Conservation (phyloP, 306 rosid genomes). For the Malus fusca region DNA sequence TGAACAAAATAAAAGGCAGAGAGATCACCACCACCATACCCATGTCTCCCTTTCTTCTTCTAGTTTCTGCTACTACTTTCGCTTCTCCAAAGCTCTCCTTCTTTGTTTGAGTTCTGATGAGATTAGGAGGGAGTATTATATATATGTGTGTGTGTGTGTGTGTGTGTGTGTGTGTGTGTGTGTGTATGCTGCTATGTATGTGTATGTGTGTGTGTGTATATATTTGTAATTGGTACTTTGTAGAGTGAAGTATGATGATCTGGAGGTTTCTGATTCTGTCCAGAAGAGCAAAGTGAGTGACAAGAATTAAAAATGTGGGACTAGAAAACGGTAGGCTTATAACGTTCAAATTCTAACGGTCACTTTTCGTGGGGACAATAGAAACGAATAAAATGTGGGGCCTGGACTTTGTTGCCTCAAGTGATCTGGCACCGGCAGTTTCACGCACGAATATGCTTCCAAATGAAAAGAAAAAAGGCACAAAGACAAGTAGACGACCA, state of each 20-base stretch:
- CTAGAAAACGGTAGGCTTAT: constrained; percentile 5
- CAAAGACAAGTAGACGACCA: neutral
- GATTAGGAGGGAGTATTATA: neutral
- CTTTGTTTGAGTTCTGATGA: neutral
- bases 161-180: too few relatives aligned
- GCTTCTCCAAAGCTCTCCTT: neutral
- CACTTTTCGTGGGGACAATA: constrained; percentile 21
- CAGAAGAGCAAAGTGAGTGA: neutral
- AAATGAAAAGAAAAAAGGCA: neutral
- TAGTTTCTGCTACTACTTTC: neutral
- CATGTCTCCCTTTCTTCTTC: constrained; percentile 29
- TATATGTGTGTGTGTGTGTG: too few relatives aligned
- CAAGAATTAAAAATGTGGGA: neutral
- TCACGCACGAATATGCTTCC: neutral
- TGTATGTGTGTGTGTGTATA: too few relatives aligned
- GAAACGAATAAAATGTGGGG: neutral
- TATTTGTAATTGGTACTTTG: too few relatives aligned
- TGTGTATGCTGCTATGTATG: too few relatives aligned
- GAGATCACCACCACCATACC: constrained; percentile 87
- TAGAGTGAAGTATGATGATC: neutral
- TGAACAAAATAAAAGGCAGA: constrained; percentile 69
- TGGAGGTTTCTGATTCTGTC: constrained; percentile 11
- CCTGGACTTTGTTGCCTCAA: neutral
- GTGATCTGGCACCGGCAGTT: neutral
- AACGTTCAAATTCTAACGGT: constrained; percentile 40